Conservation (phyloP, 2,329 filamentous ascomycete genomes). For the Aspergillus persii region DNA sequence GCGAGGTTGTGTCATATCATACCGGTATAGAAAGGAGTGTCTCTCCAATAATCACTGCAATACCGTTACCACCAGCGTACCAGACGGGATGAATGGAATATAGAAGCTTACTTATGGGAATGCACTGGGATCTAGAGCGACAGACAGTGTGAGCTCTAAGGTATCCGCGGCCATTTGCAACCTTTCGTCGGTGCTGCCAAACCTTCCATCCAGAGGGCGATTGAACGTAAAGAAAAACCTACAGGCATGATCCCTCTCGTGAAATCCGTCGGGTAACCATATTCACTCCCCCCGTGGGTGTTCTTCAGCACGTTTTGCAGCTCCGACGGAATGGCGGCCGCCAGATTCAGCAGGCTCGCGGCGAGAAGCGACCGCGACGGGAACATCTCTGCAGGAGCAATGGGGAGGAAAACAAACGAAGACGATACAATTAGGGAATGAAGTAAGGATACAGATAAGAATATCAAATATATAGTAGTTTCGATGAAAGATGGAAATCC, state of each 20-base stretch:
- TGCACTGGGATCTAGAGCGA: slow-evolving; percentile 37
- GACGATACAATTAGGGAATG: not conserved
- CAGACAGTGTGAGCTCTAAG: not conserved
- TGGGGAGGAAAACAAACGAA: not conserved
- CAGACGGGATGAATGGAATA: not conserved
- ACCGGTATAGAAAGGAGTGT: slow-evolving; percentile 47
- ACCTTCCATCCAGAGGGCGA: not conserved
- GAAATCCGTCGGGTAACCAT: slow-evolving; percentile 61
- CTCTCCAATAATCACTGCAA: slow-evolving; percentile 57
- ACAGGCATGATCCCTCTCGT: slow-evolving; percentile 60
- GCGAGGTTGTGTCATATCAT: slow-evolving; percentile 32
- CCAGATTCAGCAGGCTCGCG: slow-evolving; percentile 23
- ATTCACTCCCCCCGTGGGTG: slow-evolving; percentile 52
- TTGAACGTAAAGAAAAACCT: slow-evolving; percentile 19
- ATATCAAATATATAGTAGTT: not conserved
- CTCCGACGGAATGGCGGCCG: slow-evolving; percentile 38
- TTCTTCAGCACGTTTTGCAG: slow-evolving; percentile 58
- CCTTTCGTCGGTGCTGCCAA: not conserved
- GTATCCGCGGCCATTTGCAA: not conserved
- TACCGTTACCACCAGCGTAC: slow-evolving; percentile 1
- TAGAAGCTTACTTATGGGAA: slow-evolving; percentile 38
- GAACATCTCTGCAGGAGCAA: slow-evolving; percentile 6
- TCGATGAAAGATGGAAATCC: not conserved
- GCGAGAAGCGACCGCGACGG: slow-evolving; percentile 15
- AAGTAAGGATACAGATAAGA: not conserved